A percentile compares a stretch with the other conserved stretches of the same genome.
These are phyloP conservation scores for Aspergillus sp. DNA, from an alignment of 2,329 filamentous ascomycete species.

Conservation along the genomic window DNA sequence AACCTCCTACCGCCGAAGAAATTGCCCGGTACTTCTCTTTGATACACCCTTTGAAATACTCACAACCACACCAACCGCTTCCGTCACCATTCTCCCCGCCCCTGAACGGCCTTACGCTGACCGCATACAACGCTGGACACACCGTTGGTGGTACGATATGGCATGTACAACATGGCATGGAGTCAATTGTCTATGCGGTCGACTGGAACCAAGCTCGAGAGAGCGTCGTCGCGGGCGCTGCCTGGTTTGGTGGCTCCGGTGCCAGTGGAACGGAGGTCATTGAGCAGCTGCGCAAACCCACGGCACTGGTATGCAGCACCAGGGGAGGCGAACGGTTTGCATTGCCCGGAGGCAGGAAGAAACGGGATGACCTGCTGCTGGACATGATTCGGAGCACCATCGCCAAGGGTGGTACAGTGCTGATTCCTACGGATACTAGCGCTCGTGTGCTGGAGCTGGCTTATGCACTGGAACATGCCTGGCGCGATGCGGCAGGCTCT, in stretches of 20 bases:
- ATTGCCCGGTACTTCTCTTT: conserved; percentile 89
- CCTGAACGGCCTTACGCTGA: conserved; percentile 87
- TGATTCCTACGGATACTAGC: conserved; percentile 93
- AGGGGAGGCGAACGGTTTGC: conserved; percentile 72
- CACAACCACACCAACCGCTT: conserved; percentile 88
- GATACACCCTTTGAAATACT: conserved; percentile 93
- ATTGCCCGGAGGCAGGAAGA: conserved; percentile 71
- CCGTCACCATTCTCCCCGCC: conserved; percentile 85
- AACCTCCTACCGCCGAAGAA: conserved; percentile 79
- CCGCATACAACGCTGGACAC: conserved; percentile 94
- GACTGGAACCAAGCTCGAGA: conserved; percentile 99
- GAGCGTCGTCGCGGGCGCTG: conserved; percentile 88
- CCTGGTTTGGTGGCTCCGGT: conserved; percentile 83
- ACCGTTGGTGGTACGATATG: conserved; percentile 97
- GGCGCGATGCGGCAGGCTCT: conserved; percentile 65
- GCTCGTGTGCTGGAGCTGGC: conserved; percentile 90
- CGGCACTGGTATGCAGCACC: conserved; percentile 88
- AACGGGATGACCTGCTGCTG: conserved; percentile 81
- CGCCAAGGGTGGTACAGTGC: conserved; percentile 79
- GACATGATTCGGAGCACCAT: conserved; percentile 79
- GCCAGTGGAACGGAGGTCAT: conserved; percentile 85
- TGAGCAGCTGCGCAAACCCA: conserved; percentile 89
- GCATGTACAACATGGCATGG: conserved; percentile 95
- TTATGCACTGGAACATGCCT: conserved; percentile 89
- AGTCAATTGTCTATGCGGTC: conserved; percentile 95